Conservation (phyloP, 805 yeast species). For the Saturnispora besseyi region DNA sequence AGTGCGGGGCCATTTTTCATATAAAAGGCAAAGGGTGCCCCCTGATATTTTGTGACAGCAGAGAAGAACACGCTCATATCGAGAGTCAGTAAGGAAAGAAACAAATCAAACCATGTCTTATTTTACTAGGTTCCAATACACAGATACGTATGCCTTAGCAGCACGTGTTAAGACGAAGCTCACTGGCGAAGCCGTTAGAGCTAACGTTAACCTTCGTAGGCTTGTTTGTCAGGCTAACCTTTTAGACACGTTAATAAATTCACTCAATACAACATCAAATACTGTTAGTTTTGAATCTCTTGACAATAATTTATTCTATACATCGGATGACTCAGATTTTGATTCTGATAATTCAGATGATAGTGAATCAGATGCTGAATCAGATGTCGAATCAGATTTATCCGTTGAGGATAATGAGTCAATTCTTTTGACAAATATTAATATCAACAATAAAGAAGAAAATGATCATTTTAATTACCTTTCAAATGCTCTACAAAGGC, state of each 20-base stretch:
- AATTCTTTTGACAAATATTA: not conserved
- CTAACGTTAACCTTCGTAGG: slow-evolving; percentile 47
- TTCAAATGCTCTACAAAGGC: not conserved
- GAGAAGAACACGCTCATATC: not conserved
- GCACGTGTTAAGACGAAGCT: slow-evolving; percentile 56
- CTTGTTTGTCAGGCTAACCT: slow-evolving; percentile 66
- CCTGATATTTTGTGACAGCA: no score
- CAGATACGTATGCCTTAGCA: slow-evolving; percentile 53
- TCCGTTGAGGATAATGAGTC: not conserved
- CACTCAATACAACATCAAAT: slow-evolving; percentile 23
- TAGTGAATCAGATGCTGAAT: not conserved
- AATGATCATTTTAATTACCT: not conserved
- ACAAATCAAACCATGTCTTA: slow-evolving; percentile 5
- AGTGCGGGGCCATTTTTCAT: not conserved
- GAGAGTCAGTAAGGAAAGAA: not conserved
- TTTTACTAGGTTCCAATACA: slow-evolving; percentile 12
- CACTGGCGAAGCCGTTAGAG: slow-evolving; percentile 50
- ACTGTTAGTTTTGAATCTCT: slow-evolving; percentile 5
- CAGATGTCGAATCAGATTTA: not conserved
- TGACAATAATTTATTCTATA: not conserved
- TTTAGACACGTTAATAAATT: slow-evolving; percentile 56
- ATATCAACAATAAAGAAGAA: not conserved
- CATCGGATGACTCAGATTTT: slow-evolving; percentile 4
- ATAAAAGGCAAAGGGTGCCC: not conserved
- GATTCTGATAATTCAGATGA: slow-evolving; percentile 1